Evolutionary conservation across 495 filamentous ascomycete species (phyloP), one percentile per base, ranked within the genome.

Genomic region (Pyrenopolyporus hunteri): DNA sequence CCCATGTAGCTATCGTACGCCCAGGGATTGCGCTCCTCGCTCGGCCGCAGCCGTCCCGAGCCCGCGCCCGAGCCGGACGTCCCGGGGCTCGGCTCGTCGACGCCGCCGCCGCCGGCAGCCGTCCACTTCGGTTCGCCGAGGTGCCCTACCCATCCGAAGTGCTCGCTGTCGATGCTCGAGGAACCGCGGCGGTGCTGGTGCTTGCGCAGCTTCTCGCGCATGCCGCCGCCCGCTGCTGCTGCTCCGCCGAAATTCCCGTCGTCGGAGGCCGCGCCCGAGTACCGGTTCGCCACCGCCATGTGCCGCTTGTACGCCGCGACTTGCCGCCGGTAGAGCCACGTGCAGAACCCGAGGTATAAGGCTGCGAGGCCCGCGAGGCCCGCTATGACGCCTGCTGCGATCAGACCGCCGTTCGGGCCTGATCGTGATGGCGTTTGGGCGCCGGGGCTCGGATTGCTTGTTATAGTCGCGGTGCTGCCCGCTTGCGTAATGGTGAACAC

Each of bases 341-440:
- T 81, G 70, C 88, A 88, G 76, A 89, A 90, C 10, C 85, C 87
- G 14, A 92, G 77, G 64, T 90, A 86, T 6, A 72, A 71, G 2
- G 85, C 82, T 3, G 85, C 67, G 11, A 89, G 57, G 32, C 81
- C 80, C 9, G 85, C 74, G 10, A 85, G 62, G 22, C 83, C 88
- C 3, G 85, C 89, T 48, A 90, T 69, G 25, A 84, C 79, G 17
- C 83, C 85, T 2, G 86, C 85, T 23, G 84, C 80, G 53, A 90
- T 87, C 28, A 88, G 80, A 10, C 78, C 86, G 8, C 81, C 71
- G 60, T 81, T 87, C n/a, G 75, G 70, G 45, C 70, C 68, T 25
- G 44, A 17, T 1, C 44, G 43, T 7, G 35, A n/a, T 22, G 50
- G 3, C 4, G 52, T 58, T 19, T 39, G n/a, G 16, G 37, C 53